Evolutionary conservation across 345 rosid species (phyloP), one percentile per base, ranked within the genome.

Genomic region (Combretum micranthum): DNA sequence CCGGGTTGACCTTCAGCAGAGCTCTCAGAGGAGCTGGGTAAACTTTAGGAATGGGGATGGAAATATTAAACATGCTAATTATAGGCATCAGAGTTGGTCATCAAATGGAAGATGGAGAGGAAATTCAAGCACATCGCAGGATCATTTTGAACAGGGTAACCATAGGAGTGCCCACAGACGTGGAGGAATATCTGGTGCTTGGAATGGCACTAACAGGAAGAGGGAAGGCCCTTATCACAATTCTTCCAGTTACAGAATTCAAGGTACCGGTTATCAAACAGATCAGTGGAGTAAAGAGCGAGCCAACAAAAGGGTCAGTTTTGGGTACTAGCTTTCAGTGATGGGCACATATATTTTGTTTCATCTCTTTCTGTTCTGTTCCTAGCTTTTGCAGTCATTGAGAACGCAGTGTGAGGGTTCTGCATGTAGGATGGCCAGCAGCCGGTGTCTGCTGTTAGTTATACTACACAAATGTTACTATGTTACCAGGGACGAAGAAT

Each of bases 231-330:
- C 69, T 47, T 56, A 71, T 57, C 80, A 53, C 45, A 53, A 70
- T 70, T 53, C 12, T 20, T 53, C 56, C 18, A 53, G 61, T 51
- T 69, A 78, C 72, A 62, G 62, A 74, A 62, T 75, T 60, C 75
- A 49, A 72, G 84, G 72, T 71, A 65, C 60, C 58, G 63, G 65
- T 71, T 53, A 67, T 51, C 74, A 48, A 58, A 52, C 66, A 9
- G 64, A 58, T 60, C 60, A 62, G 32, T 61, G 80, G 73, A 69
- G 67, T 26, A 26, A 42, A n/a, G 65, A 55, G 25, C 57, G 66
- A 43, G 52, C 64, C 50, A 73, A 66, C 71, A 75, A 71, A 74
- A 81, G 75, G 71, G 74, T 72, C 53, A 63, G 70, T 72, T 81
- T 75, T 55, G 76, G 39, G 39, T 32, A 32, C 39, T 32, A 7